Conservation (phyloP, 169 alveolate genomes). For the Babesia bovis region DNA sequence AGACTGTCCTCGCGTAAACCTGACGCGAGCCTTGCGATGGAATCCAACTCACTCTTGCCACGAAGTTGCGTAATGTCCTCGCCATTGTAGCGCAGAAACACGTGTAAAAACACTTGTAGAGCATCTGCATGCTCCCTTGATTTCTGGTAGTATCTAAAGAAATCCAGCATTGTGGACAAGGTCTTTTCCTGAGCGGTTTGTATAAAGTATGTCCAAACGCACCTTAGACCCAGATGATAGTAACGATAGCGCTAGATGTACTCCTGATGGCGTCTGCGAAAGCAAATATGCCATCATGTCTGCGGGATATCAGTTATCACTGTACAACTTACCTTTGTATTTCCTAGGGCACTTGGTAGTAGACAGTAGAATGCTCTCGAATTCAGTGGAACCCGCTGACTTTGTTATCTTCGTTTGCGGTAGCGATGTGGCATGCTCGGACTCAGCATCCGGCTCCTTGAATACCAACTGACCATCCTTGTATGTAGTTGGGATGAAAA, state of each 20-base stretch:
- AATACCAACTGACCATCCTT: constrained; percentile 68
- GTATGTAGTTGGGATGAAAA: constrained; percentile 64
- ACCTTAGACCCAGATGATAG: constrained; percentile 35
- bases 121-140: constrained; percentile 44
- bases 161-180: constrained; percentile 27
- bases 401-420: constrained; percentile 11
- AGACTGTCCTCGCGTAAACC: constrained; percentile 18
- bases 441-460: constrained; percentile 40
- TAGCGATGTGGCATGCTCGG: not conserved
- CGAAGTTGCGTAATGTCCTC: constrained; percentile 18
- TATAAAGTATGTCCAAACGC: not conserved
- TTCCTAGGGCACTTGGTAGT: constrained; percentile 5
- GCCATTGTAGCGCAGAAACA: constrained; percentile 60
- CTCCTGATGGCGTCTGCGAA: constrained; percentile 53
- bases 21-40: constrained; percentile 18
- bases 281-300: constrained; percentile 51
- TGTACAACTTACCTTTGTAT: constrained; percentile 23
- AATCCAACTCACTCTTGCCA: not conserved
- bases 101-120: constrained; percentile 54
- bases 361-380: constrained; percentile 27
- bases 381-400: constrained; percentile 7
- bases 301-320: not conserved
- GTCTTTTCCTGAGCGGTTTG: constrained; percentile 23
- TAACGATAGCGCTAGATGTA: constrained; percentile 48
- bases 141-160: constrained; percentile 37